Percentiles rank a stretch among this genome's conserved stretches.
phyloP scores from a whole-genome alignment of 495 filamentous ascomycete genomes.

The Penicillium canariense region DNA sequence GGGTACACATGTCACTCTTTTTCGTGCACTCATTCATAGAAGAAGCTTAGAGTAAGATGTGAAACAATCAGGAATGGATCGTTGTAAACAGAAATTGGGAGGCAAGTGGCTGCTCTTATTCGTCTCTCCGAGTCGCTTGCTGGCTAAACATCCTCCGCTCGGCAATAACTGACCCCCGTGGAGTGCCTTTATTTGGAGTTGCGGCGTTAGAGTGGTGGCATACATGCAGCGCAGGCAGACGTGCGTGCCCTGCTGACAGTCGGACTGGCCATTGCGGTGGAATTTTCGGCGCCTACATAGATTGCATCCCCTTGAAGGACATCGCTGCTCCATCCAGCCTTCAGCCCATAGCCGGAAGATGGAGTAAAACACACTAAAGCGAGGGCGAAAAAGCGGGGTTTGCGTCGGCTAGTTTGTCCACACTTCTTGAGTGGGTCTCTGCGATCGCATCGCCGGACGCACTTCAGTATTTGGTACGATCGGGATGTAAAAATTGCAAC shows the following conservation, averaged over 20 bases:
- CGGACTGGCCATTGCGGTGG: slow-evolving; percentile 58
- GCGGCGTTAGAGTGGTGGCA: slow-evolving; percentile 8
- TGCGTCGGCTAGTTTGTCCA: not conserved
- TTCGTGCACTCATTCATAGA: slow-evolving; percentile 14
- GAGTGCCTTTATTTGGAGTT: not conserved
- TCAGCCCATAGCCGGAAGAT: not conserved
- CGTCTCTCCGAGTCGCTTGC: not conserved
- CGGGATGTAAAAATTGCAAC: no score
- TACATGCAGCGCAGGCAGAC: slow-evolving; percentile 29
- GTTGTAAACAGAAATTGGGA: not conserved
- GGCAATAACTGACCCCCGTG: not conserved
- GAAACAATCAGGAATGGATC: slow-evolving; percentile 3
- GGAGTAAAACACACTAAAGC: not conserved
- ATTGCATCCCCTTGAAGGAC: slow-evolving; percentile 51
- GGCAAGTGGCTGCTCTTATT: not conserved
- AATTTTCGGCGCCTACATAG: slow-evolving; percentile 78
- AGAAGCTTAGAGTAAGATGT: slow-evolving; percentile 15
- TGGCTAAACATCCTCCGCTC: not conserved
- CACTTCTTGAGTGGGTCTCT: not conserved
- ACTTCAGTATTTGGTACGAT: not conserved
- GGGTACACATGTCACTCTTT: slow-evolving; percentile 31
- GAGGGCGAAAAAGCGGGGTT: not conserved
- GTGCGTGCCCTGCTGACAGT: slow-evolving; percentile 34
- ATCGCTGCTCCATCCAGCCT: not conserved
- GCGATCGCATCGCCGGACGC: not conserved